These are phyloP conservation scores for Fusarium begoniae DNA, from an alignment of 2,329 filamentous ascomycete species.

Conservation along the genomic window DNA sequence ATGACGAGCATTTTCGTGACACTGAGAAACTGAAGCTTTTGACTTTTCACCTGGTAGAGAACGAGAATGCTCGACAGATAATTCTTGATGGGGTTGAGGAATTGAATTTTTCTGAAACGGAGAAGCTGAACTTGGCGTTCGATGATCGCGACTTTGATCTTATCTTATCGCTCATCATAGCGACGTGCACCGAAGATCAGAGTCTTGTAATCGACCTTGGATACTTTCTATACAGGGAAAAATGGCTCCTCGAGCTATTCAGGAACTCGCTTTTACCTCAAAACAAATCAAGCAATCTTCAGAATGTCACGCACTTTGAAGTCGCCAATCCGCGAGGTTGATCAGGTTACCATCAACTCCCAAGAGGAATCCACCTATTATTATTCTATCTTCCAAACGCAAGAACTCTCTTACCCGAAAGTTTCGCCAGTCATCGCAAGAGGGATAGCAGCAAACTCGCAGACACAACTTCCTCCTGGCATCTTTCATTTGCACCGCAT, in stretches of 20 bases:
- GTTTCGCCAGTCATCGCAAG: not conserved
- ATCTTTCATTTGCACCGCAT: not conserved
- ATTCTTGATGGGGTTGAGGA: not conserved
- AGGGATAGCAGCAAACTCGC: accelerated
- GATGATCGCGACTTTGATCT: not conserved
- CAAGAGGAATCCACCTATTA: not conserved
- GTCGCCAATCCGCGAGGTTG: not conserved
- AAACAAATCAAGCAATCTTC: accelerated
- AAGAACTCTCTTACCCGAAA: not conserved
- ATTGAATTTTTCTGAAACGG: not conserved
- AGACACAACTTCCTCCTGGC: not conserved
- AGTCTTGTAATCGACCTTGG: not conserved
- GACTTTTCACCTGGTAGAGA: not conserved
- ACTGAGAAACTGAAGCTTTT: not conserved
- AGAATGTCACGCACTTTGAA: not conserved
- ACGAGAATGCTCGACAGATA: accelerated
- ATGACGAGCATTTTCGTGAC: not conserved
- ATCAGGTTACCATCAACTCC: not conserved
- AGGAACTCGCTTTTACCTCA: accelerated
- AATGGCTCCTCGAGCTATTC: not conserved
- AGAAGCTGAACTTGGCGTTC: not conserved
- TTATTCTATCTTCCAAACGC: not conserved
- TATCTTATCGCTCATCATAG: not conserved
- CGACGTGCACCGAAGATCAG: not conserved
- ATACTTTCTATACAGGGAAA: not conserved